Evolutionary conservation across 768 basidiomycete species (phyloP).

Genomic region (Clathrus columnatus): DNA sequence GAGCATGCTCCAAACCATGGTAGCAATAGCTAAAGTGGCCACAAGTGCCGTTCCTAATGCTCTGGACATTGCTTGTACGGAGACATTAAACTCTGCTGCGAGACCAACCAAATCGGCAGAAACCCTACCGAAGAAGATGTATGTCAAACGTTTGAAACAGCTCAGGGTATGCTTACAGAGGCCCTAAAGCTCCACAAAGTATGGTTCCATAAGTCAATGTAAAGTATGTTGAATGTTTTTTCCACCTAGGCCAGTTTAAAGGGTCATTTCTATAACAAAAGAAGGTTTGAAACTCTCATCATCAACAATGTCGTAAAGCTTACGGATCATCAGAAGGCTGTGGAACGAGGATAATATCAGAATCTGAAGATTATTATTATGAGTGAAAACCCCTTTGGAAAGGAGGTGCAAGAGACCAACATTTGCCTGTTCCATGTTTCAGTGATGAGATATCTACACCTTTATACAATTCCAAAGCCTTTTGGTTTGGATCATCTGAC

Average conservation of each 20-base stretch:
- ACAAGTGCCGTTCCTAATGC: conserved; percentile 14
- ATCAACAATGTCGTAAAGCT: not conserved
- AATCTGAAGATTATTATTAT: not conserved
- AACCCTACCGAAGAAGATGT: not conserved
- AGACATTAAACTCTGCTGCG: conserved; percentile 11
- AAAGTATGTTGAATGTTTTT: conserved; percentile 14
- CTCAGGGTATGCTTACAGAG: not conserved
- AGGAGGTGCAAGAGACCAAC: not conserved
- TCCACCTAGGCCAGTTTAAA: conserved; percentile 18
- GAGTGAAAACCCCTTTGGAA: too few relatives aligned
- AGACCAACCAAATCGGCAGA: conserved; percentile 8
- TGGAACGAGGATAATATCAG: conserved; percentile 18
- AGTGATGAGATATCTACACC: conserved; percentile 9
- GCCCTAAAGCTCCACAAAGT: conserved; percentile 14
- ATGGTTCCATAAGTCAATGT: conserved; percentile 9
- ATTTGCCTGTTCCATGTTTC: conserved; percentile 17
- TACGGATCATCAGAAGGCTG: conserved; percentile 20
- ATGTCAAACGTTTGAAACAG: too few relatives aligned
- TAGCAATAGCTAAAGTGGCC: conserved; percentile 9
- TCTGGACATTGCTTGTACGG: conserved; percentile 8
- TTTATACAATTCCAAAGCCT: conserved; percentile 10
- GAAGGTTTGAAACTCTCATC: not conserved
- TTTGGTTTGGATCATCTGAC: conserved; percentile 15
- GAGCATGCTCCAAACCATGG: conserved; percentile 7
- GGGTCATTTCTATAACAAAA: conserved; percentile 14